A percentile compares a stretch with the other conserved stretches of the same genome.
phyloP scores from a whole-genome alignment of 2,329 filamentous ascomycete genomes.

The Meredithiella fracta region DNA sequence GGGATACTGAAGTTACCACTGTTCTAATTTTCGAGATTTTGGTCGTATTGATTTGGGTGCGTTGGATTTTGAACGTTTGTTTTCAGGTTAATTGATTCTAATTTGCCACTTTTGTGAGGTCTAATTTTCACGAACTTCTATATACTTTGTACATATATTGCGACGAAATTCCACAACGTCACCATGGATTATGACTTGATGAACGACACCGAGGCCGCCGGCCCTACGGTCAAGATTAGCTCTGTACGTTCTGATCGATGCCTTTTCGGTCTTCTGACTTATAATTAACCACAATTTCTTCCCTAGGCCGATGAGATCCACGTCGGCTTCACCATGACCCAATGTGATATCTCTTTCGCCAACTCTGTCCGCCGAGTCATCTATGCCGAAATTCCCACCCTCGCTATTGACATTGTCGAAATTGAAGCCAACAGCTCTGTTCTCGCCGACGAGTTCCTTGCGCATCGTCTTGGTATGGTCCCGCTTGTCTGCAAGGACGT shows the following conservation, averaged over 20 bases:
- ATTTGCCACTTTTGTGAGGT: no score
- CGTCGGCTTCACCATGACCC: slow-evolving; percentile 82
- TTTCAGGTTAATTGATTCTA: no score
- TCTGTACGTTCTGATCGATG: slow-evolving; percentile 27
- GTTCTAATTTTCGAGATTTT: no score
- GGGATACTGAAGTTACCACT: background rate
- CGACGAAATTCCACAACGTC: background rate
- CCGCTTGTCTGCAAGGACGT: slow-evolving; percentile 74
- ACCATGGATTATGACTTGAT: slow-evolving; percentile 45
- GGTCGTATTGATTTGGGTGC: background rate
- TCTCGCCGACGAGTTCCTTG: slow-evolving; percentile 87
- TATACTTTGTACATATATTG: background rate
- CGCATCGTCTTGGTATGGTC: slow-evolving; percentile 78
- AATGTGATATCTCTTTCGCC: slow-evolving; percentile 78
- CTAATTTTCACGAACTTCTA: background rate
- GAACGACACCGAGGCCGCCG: slow-evolving; percentile 40
- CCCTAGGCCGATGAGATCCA: slow-evolving; percentile 62
- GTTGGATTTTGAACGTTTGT: background rate
- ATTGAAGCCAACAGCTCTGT: slow-evolving; percentile 90
- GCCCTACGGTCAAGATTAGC: slow-evolving; percentile 43
- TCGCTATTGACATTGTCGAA: slow-evolving; percentile 89
- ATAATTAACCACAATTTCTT: slow-evolving; percentile 5
- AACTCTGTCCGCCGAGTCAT: slow-evolving; percentile 85
- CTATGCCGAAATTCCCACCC: slow-evolving; percentile 82
- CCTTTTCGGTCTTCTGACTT: background rate